Evolutionary conservation across 305 asterid genomes (phyloP).

Genomic region (Fraxinus greggii): DNA sequence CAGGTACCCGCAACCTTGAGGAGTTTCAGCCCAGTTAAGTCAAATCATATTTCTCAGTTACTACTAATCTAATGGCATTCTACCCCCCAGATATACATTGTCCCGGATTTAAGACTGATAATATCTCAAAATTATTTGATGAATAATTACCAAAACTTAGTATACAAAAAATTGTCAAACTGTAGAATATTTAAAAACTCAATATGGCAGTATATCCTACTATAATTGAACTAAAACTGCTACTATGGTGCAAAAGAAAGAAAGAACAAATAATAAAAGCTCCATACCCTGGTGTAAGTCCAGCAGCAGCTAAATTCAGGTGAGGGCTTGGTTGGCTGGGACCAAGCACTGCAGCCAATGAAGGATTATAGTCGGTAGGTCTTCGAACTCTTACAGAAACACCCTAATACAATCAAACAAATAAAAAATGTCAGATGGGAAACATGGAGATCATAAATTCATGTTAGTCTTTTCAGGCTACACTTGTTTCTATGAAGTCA

Average conservation of each 20-base stretch:
- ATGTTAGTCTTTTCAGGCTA: not conserved
- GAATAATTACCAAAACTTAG: not conserved
- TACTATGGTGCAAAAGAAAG: not conserved
- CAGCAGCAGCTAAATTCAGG: conserved; percentile 85
- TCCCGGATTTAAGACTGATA: not conserved
- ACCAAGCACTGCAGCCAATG: conserved; percentile 92
- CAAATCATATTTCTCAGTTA: not conserved
- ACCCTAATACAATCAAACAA: conserved; percentile 46
- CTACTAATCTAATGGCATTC: not conserved
- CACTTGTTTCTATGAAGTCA: not conserved
- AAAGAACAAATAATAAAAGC: not conserved
- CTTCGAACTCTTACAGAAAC: conserved; percentile 88
- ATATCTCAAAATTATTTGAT: not conserved
- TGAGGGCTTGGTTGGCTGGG: conserved; percentile 92
- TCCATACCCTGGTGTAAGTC: conserved; percentile 74
- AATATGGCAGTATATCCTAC: not conserved
- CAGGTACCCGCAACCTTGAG: not conserved
- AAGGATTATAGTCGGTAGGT: conserved; percentile 86
- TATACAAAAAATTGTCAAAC: not conserved
- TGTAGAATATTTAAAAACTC: not conserved
- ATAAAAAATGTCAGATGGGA: conserved; percentile 3
- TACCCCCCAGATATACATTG: not conserved
- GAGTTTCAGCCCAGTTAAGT: not conserved
- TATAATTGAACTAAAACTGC: not conserved
- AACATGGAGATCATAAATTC: conserved; percentile 16